Percentiles rank a stretch among this genome's conserved stretches.
These are phyloP conservation scores for Penicillium expansum DNA, from an alignment of 2,329 filamentous ascomycete genomes.

Conservation along the genomic window DNA sequence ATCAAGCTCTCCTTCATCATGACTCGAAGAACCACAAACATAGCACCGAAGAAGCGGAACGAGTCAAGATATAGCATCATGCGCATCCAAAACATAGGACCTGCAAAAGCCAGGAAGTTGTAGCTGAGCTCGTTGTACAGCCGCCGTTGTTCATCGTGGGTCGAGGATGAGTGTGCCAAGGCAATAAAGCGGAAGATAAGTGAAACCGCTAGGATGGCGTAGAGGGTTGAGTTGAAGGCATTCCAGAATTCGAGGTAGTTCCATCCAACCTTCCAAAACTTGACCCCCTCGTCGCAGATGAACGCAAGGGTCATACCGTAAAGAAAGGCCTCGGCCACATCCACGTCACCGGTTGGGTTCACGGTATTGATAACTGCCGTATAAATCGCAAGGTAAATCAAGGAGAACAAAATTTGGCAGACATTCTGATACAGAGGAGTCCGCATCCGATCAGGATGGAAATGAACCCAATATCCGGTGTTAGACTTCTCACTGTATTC, in stretches of 20 bases:
- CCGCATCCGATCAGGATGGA: constrained; percentile 92
- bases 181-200: constrained; percentile 78
- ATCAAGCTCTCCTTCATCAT: constrained; percentile 95
- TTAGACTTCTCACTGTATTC: constrained; percentile 82
- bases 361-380: constrained; percentile 92
- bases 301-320: constrained; percentile 93
- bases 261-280: constrained; percentile 90
- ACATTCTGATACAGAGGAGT: constrained; percentile 90
- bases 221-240: constrained; percentile 83
- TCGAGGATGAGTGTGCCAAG: constrained; percentile 58
- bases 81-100: constrained; percentile 95
- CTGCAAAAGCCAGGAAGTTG: constrained; percentile 88
- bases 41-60: constrained; percentile 93
- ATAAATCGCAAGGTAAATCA: constrained; percentile 81
- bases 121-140: constrained; percentile 80
- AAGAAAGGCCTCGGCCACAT: constrained; percentile 76
- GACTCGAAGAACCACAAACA: constrained; percentile 94
- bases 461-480: constrained; percentile 72
- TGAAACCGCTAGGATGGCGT: constrained; percentile 72
- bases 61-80: constrained; percentile 90
- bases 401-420: constrained; percentile 77
- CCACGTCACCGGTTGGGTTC: constrained; percentile 78
- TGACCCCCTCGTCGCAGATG: constrained; percentile 79
- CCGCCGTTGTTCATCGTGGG: constrained; percentile 51
- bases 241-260: constrained; percentile 97